These are phyloP conservation scores for Quercus agrifolia DNA, from an alignment of 306 rosid species.

Conservation along the genomic window DNA sequence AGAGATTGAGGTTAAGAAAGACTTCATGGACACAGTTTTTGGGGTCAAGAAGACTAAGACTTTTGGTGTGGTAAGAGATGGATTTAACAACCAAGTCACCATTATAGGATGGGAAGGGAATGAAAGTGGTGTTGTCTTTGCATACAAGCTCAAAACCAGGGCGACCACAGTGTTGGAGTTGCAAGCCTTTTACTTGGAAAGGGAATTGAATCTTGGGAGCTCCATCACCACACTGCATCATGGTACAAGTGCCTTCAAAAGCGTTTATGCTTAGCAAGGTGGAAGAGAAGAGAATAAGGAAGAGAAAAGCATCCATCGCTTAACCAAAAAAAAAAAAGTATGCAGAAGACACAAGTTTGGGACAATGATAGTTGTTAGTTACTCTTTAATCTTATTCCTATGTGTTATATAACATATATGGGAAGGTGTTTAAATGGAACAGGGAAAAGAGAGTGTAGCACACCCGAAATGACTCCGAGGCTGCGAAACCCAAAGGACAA, in stretches of 20 bases:
- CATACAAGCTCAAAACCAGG: slow-evolving; percentile 40
- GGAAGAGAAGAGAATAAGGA: slow-evolving; percentile 41
- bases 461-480: slow-evolving; percentile 7
- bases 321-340: neutral
- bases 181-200: slow-evolving; percentile 33
- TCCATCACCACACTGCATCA: slow-evolving; percentile 28
- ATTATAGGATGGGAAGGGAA: slow-evolving; percentile 49
- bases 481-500: neutral
- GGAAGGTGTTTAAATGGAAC: neutral
- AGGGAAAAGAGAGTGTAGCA: neutral
- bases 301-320: slow-evolving; percentile 40
- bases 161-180: neutral
- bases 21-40: slow-evolving; percentile 54
- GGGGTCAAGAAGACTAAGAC: slow-evolving; percentile 61
- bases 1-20: slow-evolving; percentile 66
- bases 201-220: slow-evolving; percentile 45
- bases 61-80: slow-evolving; percentile 57
- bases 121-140: slow-evolving; percentile 45
- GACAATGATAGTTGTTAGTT: neutral
- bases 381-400: neutral
- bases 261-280: slow-evolving; percentile 30
- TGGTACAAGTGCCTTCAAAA: slow-evolving; percentile 1
- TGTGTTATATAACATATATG: neutral
- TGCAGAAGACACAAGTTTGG: slow-evolving; percentile 11
- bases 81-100: slow-evolving; percentile 59